Percentiles rank a stretch among this genome's conserved stretches.
Evolutionary conservation across 768 basidiomycete species (phyloP).

Genomic region (Podaxis sp.): DNA sequence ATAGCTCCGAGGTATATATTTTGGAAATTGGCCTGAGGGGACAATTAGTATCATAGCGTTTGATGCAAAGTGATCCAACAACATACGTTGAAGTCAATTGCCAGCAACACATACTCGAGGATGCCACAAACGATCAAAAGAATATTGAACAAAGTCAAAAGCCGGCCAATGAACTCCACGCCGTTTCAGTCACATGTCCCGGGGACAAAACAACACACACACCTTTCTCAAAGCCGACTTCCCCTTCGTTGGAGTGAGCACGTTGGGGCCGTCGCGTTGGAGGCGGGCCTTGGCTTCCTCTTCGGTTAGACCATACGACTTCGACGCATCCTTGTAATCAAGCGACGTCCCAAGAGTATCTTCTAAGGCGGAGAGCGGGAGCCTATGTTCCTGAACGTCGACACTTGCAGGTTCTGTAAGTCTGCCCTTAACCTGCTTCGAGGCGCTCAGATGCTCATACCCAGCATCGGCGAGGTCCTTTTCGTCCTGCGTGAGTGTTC

Average conservation of each 20-base stretch:
- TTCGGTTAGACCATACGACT: constrained; percentile 49
- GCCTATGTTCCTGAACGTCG: constrained; percentile 59
- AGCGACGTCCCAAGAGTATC: constrained; percentile 47
- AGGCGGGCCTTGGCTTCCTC: constrained; percentile 58
- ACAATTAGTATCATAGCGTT: constrained; percentile 17
- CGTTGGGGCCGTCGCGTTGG: constrained; percentile 55
- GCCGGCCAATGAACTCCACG: constrained; percentile 59
- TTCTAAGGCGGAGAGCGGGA: constrained; percentile 41
- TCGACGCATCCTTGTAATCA: constrained; percentile 50
- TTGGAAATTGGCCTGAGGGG: constrained; percentile 50
- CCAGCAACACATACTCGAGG: constrained; percentile 64
- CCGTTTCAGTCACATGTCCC: constrained; percentile 12
- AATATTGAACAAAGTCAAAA: constrained; percentile 68
- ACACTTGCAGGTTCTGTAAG: constrained; percentile 32
- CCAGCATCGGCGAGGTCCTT: constrained; percentile 67
- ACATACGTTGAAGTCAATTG: constrained; percentile 56
- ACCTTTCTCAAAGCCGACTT: constrained; percentile 67
- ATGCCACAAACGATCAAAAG: constrained; percentile 65
- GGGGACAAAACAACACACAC: constrained; percentile 10
- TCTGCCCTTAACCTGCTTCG: constrained; percentile 27
- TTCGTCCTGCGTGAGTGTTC: constrained; percentile 66
- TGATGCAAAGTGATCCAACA: background rate
- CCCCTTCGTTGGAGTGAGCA: constrained; percentile 67
- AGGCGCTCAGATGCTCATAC: constrained; percentile 56
- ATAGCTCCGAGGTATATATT: constrained; percentile 74